A percentile compares a stretch with the other conserved stretches of the same genome.
Evolutionary conservation across 2,329 filamentous ascomycete species (phyloP).

Genomic region (Microcyclosporella mali): DNA sequence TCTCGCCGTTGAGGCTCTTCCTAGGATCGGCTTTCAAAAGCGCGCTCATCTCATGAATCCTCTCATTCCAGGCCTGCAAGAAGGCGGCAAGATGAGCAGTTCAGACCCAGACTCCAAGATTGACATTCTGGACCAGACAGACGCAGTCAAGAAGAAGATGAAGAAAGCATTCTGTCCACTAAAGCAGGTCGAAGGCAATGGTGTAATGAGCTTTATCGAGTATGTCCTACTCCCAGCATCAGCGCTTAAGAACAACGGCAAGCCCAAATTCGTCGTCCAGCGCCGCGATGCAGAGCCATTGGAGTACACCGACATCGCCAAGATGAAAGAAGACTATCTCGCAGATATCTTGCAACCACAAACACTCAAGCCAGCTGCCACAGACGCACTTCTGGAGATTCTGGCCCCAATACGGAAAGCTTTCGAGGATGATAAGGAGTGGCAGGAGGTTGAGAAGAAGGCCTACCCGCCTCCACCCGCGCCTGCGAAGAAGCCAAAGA

Average conservation of each 20-base stretch:
- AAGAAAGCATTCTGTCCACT: constrained; percentile 77
- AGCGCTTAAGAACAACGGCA: constrained; percentile 50
- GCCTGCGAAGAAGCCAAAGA: constrained; percentile 60
- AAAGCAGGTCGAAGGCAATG: constrained; percentile 74
- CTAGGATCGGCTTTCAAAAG: constrained; percentile 77
- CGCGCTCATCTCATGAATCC: constrained; percentile 72
- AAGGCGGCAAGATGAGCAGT: constrained; percentile 72
- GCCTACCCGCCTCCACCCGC: constrained; percentile 70
- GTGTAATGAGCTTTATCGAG: constrained; percentile 78
- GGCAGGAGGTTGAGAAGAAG: constrained; percentile 68
- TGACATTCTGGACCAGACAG: constrained; percentile 76
- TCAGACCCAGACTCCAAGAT: constrained; percentile 77
- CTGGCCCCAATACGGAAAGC: constrained; percentile 70
- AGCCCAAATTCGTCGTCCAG: constrained; percentile 59
- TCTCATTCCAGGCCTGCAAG: constrained; percentile 76
- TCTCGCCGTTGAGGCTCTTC: constrained; percentile 75
- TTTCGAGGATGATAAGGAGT: constrained; percentile 65
- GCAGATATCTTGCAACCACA: constrained; percentile 68
- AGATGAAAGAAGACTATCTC: constrained; percentile 73
- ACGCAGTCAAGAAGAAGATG: constrained; percentile 72
- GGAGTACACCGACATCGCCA: constrained; percentile 68
- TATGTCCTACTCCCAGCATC: constrained; percentile 75
- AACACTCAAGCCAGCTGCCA: constrained; percentile 76
- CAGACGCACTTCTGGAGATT: constrained; percentile 64
- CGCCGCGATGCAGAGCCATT: constrained; percentile 64